Base-by-base conservation (phyloP, 192 early-diverging fungal genomes). In the Dissophora ornata region DNA sequence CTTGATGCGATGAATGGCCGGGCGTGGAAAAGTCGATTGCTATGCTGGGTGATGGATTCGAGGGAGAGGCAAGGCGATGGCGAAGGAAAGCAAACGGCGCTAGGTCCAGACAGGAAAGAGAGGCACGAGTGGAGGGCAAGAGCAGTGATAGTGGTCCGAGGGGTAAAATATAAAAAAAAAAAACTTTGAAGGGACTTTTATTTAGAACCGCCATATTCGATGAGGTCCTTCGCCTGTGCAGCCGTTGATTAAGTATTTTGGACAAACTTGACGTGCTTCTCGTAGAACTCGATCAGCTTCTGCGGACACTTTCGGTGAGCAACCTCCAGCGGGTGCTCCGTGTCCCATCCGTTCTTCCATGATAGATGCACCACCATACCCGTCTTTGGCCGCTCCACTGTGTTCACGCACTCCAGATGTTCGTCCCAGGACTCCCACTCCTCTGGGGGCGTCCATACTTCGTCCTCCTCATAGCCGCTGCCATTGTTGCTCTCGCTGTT, bases 201-300 rank as follows among this genome's bases (percentile, higher is more conserved):
- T n/a, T n/a, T 4, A 18, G 19, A 18, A 41, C 16, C 32, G 7
- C 34, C 22, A 34, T 38, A 9, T 32, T 55, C 28, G 7, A 34
- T 32, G 3, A 38, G 29, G 53, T 8, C 7, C 18, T 13, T 21
- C 13, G 16, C 28, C 53, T 38, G n/a, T 32, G n/a, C n/a, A n/a
- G n/a, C n/a, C n/a, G n/a, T n/a, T n/a, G n/a, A 32, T 38, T 11
- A 36, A 47, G 36, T 13, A 38, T 29, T 36, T 40, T 63, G 62
- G 9, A 58, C 66, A 62, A 87, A 87, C 56, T 82, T 80, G 42
- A 87, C 68, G 34, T 83, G 86, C 50, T 52, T 65, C 69, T 87
- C 86, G 68, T 85, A 87, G 54, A 85, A 87, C 47, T 67, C 69
- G 34, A 87, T 82, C 71, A 87, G 77, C 36, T 50, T 51, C 57